Conservation (phyloP, 108 stramenopile species). For the Ochromonas danica region DNA sequence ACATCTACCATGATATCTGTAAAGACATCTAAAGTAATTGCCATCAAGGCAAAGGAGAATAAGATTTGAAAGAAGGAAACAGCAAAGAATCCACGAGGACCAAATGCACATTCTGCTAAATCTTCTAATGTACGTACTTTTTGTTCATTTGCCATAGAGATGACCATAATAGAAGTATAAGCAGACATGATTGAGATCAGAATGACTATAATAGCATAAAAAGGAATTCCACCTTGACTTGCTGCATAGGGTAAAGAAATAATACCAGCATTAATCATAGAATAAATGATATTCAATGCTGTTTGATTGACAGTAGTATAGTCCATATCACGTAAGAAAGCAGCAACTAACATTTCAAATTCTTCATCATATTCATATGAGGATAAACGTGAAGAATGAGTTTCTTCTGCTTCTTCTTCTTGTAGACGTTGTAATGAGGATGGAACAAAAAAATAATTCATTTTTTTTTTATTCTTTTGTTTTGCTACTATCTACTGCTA, state of each 20-base stretch:
- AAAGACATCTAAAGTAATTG: conserved; percentile 21
- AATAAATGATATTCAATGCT: conserved; percentile 5
- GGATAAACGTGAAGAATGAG: not conserved
- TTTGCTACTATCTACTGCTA: too few species aligned
- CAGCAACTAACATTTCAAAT: conserved; percentile 26
- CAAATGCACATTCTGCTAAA: conserved; percentile 9
- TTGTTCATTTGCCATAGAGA: conserved; percentile 23
- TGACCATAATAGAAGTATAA: conserved; percentile 22
- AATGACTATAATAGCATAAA: not conserved
- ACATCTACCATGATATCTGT: conserved; percentile 20
- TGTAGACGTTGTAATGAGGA: too few species aligned
- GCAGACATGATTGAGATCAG: not conserved
- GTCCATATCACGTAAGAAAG: conserved; percentile 26
- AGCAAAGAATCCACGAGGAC: not conserved
- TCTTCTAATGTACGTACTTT: conserved; percentile 15
- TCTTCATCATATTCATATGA: not conserved
- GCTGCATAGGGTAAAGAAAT: conserved; percentile 26
- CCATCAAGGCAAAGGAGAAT: conserved; percentile 2
- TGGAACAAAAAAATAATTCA: too few species aligned
- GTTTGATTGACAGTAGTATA: conserved; percentile 30
- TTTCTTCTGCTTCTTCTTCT: too few species aligned
- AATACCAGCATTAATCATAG: conserved; percentile 23
- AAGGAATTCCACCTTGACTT: conserved; percentile 5
- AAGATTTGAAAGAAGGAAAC: not conserved
- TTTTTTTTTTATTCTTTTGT: too few species aligned